Conservation (phyloP, 2,329 filamentous ascomycete genomes). For the Alternaria arbusti region DNA sequence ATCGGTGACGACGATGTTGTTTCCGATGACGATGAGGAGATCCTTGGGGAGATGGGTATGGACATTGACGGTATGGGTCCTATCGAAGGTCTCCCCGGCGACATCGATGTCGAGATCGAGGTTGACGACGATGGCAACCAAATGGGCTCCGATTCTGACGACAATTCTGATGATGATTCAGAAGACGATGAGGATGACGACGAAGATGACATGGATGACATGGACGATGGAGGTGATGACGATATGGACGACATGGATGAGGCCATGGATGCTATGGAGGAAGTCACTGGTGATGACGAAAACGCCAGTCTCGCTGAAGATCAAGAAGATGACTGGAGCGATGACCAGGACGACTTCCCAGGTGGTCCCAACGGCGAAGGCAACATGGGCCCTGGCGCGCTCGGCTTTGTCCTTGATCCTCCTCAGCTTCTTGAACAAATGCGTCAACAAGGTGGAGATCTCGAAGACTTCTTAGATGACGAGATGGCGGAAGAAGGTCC, state of each 20-base stretch:
- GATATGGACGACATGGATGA: slow-evolving; percentile 52
- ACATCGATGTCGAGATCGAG: slow-evolving; percentile 83
- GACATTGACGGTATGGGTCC: slow-evolving; percentile 80
- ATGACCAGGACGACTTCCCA: slow-evolving; percentile 56
- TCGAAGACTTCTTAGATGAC: slow-evolving; percentile 62
- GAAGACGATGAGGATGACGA: slow-evolving; percentile 62
- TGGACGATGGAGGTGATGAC: slow-evolving; percentile 43
- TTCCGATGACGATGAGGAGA: slow-evolving; percentile 86
- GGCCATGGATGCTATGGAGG: slow-evolving; percentile 43
- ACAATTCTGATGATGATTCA: slow-evolving; percentile 61
- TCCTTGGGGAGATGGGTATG: slow-evolving; percentile 68
- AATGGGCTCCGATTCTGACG: slow-evolving; percentile 62
- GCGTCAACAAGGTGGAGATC: slow-evolving; percentile 51
- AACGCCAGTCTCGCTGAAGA: slow-evolving; percentile 53
- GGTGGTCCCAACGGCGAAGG: slow-evolving; percentile 59
- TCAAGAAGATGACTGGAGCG: slow-evolving; percentile 51
- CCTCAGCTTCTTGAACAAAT: slow-evolving; percentile 48
- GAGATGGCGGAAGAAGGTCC: slow-evolving; percentile 64
- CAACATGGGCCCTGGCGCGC: slow-evolving; percentile 54
- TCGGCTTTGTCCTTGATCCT: slow-evolving; percentile 45
- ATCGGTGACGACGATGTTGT: slow-evolving; percentile 73
- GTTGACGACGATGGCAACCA: slow-evolving; percentile 72
- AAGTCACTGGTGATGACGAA: slow-evolving; percentile 56
- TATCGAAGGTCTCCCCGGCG: slow-evolving; percentile 68
- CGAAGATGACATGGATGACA: slow-evolving; percentile 52